Evolutionary conservation across 2,329 filamentous ascomycete genomes (phyloP).

Genomic region (Stachybotrys elegans): DNA sequence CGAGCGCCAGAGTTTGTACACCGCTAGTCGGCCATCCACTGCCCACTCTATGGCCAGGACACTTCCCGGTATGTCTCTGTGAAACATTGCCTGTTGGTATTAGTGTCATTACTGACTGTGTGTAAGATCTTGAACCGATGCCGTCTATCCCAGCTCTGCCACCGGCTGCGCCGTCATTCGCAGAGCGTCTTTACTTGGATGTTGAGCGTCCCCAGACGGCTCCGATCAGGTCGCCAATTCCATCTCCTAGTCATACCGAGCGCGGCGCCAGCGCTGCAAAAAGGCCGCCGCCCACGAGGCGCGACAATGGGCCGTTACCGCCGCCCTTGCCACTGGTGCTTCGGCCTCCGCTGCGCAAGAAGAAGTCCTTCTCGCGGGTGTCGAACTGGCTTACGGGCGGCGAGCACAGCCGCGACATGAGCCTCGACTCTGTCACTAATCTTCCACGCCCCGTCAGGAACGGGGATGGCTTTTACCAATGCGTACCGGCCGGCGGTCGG

Average conservation of each 20-base stretch:
- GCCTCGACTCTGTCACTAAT: slow-evolving; percentile 50
- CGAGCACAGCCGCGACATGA: slow-evolving; percentile 31
- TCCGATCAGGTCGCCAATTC: slow-evolving; percentile 26
- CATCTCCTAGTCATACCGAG: slow-evolving; percentile 19
- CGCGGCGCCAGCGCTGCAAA: slow-evolving; percentile 21
- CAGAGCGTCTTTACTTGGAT: slow-evolving; percentile 47
- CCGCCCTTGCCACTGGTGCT: slow-evolving; percentile 55
- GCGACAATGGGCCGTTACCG: slow-evolving; percentile 36
- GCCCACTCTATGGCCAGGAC: slow-evolving; percentile 33
- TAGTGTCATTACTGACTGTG: slow-evolving; percentile 11
- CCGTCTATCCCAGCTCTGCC: slow-evolving; percentile 54
- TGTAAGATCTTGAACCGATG: slow-evolving; percentile 44
- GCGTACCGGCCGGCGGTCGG: slow-evolving; percentile 30
- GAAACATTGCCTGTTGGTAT: slow-evolving; percentile 5
- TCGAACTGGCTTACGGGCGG: slow-evolving; percentile 51
- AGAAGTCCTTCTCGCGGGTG: slow-evolving; percentile 60
- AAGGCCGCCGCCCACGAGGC: slow-evolving; percentile 16
- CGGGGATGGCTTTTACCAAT: slow-evolving; percentile 55
- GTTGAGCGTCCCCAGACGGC: slow-evolving; percentile 28
- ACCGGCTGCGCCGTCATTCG: slow-evolving; percentile 52
- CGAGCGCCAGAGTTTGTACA: slow-evolving; percentile 55
- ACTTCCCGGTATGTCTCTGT: slow-evolving; percentile 23
- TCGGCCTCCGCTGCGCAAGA: slow-evolving; percentile 58
- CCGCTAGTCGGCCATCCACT: slow-evolving; percentile 48
- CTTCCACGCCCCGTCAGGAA: slow-evolving; percentile 45